phyloP scores from a whole-genome alignment of 352 stramenopile genomes.

The Pelagophyceae sp. region DNA sequence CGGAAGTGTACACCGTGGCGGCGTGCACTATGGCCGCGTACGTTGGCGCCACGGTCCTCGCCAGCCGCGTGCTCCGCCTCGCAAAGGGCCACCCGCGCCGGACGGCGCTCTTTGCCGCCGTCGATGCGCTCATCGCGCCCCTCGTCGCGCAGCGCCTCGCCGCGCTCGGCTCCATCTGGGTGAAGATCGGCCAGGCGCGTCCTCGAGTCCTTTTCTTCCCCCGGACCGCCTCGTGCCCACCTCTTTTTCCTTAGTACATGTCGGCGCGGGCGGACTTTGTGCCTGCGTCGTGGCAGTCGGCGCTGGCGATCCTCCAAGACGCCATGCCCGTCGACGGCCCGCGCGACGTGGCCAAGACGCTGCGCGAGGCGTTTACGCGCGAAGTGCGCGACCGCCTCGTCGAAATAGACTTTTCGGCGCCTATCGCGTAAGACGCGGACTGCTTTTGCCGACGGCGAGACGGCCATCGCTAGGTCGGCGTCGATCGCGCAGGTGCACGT shows the following conservation, averaged over 20 bases:
- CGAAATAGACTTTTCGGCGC: too few species aligned
- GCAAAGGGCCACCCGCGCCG: background rate
- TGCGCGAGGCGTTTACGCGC: background rate
- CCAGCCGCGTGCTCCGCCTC: background rate
- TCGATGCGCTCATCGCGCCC: background rate
- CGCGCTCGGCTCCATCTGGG: background rate
- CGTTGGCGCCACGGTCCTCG: background rate
- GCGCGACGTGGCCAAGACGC: background rate
- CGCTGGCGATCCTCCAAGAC: constrained; percentile 11
- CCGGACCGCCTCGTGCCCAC: too few species aligned
- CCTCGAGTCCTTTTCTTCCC: too few species aligned
- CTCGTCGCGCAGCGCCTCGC: background rate
- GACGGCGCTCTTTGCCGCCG: background rate
- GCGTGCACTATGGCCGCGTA: background rate
- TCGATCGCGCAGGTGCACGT: constrained; percentile 22
- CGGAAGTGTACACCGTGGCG: background rate
- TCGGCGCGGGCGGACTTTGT: constrained; percentile 9
- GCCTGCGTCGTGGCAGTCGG: background rate
- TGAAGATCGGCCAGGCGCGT: constrained; percentile 21
- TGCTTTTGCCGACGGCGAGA: constrained; percentile 10
- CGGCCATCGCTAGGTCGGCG: constrained; percentile 15
- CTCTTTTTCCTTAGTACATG: too few species aligned
- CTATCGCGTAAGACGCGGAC: background rate
- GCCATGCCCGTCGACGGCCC: background rate
- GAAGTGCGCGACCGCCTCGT: background rate